A percentile compares a stretch with the other conserved stretches of the same genome.
These are phyloP conservation scores for Paragyromitra xinjiangensis DNA, from an alignment of 495 filamentous ascomycete genomes.

Conservation along the genomic window DNA sequence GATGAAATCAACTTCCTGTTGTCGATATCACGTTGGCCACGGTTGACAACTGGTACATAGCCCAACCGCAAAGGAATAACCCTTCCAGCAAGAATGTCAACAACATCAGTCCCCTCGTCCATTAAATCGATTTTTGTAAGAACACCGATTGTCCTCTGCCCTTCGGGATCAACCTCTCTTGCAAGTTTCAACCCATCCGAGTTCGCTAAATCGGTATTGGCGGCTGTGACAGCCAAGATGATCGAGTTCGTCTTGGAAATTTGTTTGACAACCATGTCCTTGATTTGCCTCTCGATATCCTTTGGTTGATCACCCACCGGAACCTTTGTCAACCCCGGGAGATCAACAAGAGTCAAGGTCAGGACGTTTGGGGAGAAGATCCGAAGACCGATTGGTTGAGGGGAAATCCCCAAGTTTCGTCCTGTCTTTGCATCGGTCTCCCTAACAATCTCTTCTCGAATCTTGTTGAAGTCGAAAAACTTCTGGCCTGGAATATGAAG, in stretches of 20 bases:
- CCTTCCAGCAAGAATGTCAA: constrained; percentile 97
- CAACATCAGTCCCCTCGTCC: constrained; percentile 99
- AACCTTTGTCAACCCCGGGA: constrained; percentile 97
- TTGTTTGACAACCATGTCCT: constrained; percentile 98
- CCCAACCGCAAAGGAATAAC: constrained; percentile 95
- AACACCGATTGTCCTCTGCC: constrained; percentile 95
- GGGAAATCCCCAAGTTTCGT: constrained; percentile 93
- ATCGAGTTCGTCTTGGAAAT: constrained; percentile 98
- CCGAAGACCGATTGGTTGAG: constrained; percentile 92
- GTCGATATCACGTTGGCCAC: constrained; percentile 98
- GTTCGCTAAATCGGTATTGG: constrained; percentile 98
- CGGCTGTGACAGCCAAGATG: constrained; percentile 93
- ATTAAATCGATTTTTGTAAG: constrained; percentile 99
- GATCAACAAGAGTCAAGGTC: constrained; percentile 95
- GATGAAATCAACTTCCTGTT: constrained; percentile 93
- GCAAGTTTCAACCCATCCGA: constrained; percentile 97
- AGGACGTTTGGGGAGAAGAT: constrained; percentile 99
- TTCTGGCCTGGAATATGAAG: constrained; percentile 98
- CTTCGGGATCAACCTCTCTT: constrained; percentile 96
- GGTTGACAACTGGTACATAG: constrained; percentile 98
- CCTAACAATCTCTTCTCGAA: constrained; percentile 95
- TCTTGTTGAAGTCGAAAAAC: constrained; percentile 99
- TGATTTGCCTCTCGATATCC: constrained; percentile 97
- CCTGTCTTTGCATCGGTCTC: constrained; percentile 98
- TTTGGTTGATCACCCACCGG: constrained; percentile 98